Percentiles rank a stretch among this genome's conserved stretches.
Evolutionary conservation across 345 rosid genomes (phyloP).

Genomic region (Salix arbutifolia): DNA sequence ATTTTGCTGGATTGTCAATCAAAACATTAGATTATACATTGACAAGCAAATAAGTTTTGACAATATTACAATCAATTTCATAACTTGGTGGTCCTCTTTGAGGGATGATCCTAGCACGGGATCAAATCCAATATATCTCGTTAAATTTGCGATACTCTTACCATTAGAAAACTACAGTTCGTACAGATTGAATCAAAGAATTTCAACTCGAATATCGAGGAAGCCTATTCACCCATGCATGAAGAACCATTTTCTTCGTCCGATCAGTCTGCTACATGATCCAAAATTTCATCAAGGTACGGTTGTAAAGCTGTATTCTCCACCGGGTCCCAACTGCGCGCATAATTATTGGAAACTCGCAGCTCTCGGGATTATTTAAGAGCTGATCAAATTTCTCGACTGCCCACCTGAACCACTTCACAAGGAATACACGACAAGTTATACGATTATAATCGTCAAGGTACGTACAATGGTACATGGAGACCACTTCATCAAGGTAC

Average conservation of each 20-base stretch:
- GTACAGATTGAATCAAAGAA: slow-evolving; percentile 8
- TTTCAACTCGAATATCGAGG: neutral
- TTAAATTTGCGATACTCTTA: neutral
- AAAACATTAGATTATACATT: neutral
- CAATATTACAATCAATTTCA: neutral
- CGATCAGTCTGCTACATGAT: slow-evolving; percentile 30
- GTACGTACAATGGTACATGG: too few relatives aligned
- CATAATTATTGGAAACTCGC: slow-evolving; percentile 76
- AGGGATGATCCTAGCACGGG: neutral
- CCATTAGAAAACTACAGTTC: neutral
- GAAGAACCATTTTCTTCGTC: slow-evolving; percentile 23
- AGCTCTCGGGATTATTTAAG: slow-evolving; percentile 69
- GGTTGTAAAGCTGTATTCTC: slow-evolving; percentile 56
- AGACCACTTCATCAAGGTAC: too few relatives aligned
- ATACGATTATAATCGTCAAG: too few relatives aligned
- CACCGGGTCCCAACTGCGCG: slow-evolving; percentile 57
- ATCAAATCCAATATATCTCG: neutral
- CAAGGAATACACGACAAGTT: slow-evolving; percentile 78
- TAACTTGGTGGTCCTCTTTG: neutral
- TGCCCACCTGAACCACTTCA: slow-evolving; percentile 99
- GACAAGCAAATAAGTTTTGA: neutral
- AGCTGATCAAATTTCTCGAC: slow-evolving; percentile 71
- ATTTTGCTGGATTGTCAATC: too few relatives aligned
- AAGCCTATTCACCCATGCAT: neutral
- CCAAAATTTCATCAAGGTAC: slow-evolving; percentile 57